Evolutionary conservation across 1,284 basidiomycete genomes (phyloP), one percentile per base, ranked within the genome.

Genomic region (Ustilago crameri): DNA sequence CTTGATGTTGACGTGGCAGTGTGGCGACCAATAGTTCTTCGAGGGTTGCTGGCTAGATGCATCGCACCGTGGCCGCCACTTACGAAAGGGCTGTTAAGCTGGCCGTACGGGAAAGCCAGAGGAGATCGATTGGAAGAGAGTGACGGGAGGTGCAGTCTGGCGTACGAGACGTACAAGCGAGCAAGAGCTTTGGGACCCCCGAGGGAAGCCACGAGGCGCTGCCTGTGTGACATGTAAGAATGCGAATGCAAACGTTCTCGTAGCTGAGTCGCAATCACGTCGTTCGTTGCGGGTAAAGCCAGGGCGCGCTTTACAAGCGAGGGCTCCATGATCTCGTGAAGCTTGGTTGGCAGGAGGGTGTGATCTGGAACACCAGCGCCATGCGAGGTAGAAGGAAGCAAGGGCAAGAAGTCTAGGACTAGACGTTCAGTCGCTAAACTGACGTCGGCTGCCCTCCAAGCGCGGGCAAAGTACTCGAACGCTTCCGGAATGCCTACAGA

Each of bases 401-500:
- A 30, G 2, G 75, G 75, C 26, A 78, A 44, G 34, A 68, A 78
- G 47, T 78, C 68, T 12, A 74, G 56, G 5, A 76, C 76, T 3
- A 78, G 64, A 4, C 65, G 60, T 44, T 74, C 65, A 7, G 70
- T 74, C 15, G 76, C 76, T 42, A 71, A 35, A 17, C 74, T 66
- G 34, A 78, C 56, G 18, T 78, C 71, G 4, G 74, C 76, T 5
- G 51, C 54, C 14, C 74, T 49, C 76, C 76, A 78, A 24, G 74
- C 59, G 30, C 76, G 52, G 2, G 61, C 61, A 46, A 76, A 78
- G 48, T 75, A 74, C 46, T 78, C 76, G 20, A 78, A 78, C 0
- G 71, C 73, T 10, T 68, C 74, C 1, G 69, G 58, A 14, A 68
- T 59, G 42, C 61, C 65, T 3, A 44, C 42, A 1, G 60, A 22